Base-by-base conservation (phyloP, 129 eudicot genomes). In the Pittosporum tobira region DNA sequence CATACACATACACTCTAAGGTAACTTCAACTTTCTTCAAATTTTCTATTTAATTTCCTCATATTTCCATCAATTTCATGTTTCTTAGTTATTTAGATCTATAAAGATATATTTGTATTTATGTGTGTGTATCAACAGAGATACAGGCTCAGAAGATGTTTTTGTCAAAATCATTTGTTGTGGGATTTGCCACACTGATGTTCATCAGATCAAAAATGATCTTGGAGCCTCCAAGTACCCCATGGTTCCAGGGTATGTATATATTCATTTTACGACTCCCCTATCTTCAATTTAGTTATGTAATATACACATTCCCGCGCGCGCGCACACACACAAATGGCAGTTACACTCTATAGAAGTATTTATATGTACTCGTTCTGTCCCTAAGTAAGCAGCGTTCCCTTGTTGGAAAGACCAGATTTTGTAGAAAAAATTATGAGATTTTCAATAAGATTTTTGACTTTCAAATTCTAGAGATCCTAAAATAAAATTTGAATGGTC, bases 161-260 rank as follows among this genome's bases (percentile, higher is more conserved):
- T 73, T 54, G 42, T 91, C 57, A 91, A 79, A 75, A 79, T 91
- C 38, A 30, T 81, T n/a, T 78, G 76, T 76, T 91, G 96, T 55
- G 99, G 99, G 20, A 66, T 91, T 63, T 87, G 96, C 56, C 99
- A 91, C 28, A 78, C 96, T 18, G 99, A 91, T 81, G 9, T 91
- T 74, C 99, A 86, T 52, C 94, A 91, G 62, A 45, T 75, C 51
- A 87, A 86, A 59, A 91, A 91, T 75, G 96, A 91, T 31, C 96
- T 91, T 47, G 94, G 94, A 63, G 81, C 81, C 87, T 83, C 99
- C 21, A 82, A 75, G 59, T 91, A 91, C 59, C 99, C 99, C 66
- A 87, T 91, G 99, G 99, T 91, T 72, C 99, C 99, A 12, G 99
- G 99, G 96, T 91, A 55, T 20, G 11, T n/a, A 1, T 64, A 21